phyloP scores from a whole-genome alignment of 352 stramenopile species.

The Phytopythium helicoides region DNA sequence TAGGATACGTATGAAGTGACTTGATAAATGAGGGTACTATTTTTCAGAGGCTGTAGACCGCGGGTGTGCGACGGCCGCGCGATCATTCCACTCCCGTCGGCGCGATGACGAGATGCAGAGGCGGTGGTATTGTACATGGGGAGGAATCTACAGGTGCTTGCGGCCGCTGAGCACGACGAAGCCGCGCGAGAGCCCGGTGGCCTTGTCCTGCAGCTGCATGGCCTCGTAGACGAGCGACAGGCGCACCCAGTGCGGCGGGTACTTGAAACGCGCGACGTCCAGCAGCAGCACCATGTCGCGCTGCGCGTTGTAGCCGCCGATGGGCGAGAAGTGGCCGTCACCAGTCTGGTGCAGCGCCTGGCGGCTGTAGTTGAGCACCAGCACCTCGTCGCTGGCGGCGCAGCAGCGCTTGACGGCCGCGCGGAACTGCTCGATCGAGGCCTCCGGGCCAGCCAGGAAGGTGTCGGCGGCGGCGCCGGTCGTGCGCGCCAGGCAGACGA shows the following conservation, averaged over 20 bases:
- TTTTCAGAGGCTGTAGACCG: too few species aligned
- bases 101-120: too few species aligned
- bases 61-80: too few species aligned
- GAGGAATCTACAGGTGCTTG: slow-evolving; percentile 9
- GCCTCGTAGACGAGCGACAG: slow-evolving; percentile 48
- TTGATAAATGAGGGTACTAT: too few species aligned
- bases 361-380: slow-evolving; percentile 93
- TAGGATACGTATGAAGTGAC: too few species aligned
- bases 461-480: slow-evolving; percentile 32
- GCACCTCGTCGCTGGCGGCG: slow-evolving; percentile 67
- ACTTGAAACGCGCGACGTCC: slow-evolving; percentile 96
- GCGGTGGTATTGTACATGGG: too few species aligned
- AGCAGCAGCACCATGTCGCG: slow-evolving; percentile 94
- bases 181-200: slow-evolving; percentile 38
- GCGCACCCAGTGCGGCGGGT: slow-evolving; percentile 88
- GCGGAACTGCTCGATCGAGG: slow-evolving; percentile 40
- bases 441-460: slow-evolving; percentile 27
- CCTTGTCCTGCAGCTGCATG: slow-evolving; percentile 47
- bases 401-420: slow-evolving; percentile 74
- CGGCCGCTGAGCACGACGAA: slow-evolving; percentile 42
- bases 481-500: slow-evolving; percentile 63
- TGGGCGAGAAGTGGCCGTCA: slow-evolving; percentile 95
- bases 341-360: slow-evolving; percentile 94
- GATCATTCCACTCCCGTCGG: too few species aligned
- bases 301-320: slow-evolving; percentile 92